Base-by-base conservation (phyloP, 2,329 filamentous ascomycete genomes). In the Scedosporium dehoogii region DNA sequence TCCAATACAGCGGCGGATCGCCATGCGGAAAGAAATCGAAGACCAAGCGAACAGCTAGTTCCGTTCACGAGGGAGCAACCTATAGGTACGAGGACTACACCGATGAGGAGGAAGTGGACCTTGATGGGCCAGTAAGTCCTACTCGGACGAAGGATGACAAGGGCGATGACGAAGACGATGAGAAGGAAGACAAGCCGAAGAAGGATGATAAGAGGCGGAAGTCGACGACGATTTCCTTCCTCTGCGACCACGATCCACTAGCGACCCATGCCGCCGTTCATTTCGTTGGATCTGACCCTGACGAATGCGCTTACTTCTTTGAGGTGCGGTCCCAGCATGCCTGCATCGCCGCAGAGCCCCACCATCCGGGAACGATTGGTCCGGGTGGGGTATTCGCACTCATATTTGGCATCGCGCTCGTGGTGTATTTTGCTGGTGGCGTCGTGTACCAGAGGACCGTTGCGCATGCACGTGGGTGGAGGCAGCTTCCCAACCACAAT, bases 391-490 rank as follows among this genome's bases (percentile, higher is more conserved):
- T 99, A 12, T 99, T 99, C 72, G 89, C 90, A 64, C 88, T 97
- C 66, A 97, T 99, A 72, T 83, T 85, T 67, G 78, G 81, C 64
- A 82, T 86, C 64, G 90, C 92, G 9, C 81, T 97, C 44, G 77
- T 93, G 9, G 94, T 94, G 23, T 99, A 99, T 75, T 79, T 96
- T 62, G 83, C 96, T 44, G 94, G 94, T 68, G 94, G 94, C 70
- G 89, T 96, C 68, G 92, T 96, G 66, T 99, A 97, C 79, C 93
- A 97, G 75, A 86, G 94, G 64, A 96, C 91, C 38, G 92, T 99
- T 63, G 88, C 92, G 75, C 91, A 99, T 73, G 92, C 96, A 69
- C 84, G 94, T 65, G 94, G 94, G 58, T 97, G 93, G 94, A 85
- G 90, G 68, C 94, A 99, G 74, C 78, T 97, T 68, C 94, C 94